Base-by-base conservation (phyloP, 2,329 filamentous ascomycete genomes). In the Decorospora gaudefroyi region DNA sequence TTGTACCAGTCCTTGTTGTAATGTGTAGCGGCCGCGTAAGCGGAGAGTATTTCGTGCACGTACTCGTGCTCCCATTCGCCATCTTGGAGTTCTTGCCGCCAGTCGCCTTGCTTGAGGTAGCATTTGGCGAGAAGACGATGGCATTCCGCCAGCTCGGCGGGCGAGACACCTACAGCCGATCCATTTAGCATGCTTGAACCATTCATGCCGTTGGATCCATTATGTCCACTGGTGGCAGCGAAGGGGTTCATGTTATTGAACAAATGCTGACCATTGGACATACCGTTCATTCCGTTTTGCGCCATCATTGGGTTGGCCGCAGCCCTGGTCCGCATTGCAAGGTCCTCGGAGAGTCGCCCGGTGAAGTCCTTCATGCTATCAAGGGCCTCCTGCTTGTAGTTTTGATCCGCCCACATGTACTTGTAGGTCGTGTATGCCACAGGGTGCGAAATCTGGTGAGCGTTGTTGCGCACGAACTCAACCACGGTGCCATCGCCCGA, bases 1-100 rank as follows among this genome's bases (percentile, higher is more conserved):
- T 99, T 99, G 76, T 99, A 99, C 83, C 92, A 99, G 49, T 86
- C 85, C 22, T 90, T 86, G 67, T 99, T 95, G 73, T 95, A 96
- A 46, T 89, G 86, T 2, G 93, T 99, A 1, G 95, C 95, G 46
- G 91, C 86, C 12, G 85, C 85, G 70, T 97, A 99, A 1, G 93
- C 90, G n/a, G 83, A 81, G 16, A 99, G 77, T 45, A 99, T 90
- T 39, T 97, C 92, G 37, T 88, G 83, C 3, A 96, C 88, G 55
- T 88, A 85, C 6, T 89, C 86, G 51, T 88, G 83, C 53, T 89
- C 85, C 95, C 93, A 99, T 55, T 93, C 86, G 38, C 90, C 87
- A 64, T 87, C 86, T 67, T 95, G 87, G 41, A 96, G 74, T 11
- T 87, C 79, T 44, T 92, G 87, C 65, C 96, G 85, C 93, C 93